Conservation (phyloP, 306 rosid species). For the Sicyos baderoa region DNA sequence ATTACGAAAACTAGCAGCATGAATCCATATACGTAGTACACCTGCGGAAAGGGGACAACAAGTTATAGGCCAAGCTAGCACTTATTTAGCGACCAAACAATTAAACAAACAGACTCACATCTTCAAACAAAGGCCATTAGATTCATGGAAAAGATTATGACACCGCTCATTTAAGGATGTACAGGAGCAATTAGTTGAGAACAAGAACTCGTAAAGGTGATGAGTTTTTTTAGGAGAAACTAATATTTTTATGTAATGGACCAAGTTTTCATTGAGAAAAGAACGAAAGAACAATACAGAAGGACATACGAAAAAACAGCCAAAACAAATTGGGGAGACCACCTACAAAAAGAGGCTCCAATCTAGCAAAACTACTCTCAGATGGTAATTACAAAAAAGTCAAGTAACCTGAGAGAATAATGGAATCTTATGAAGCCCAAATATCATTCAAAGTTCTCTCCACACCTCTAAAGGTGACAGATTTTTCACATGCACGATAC, state of each 20-base stretch:
- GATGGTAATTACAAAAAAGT: too few relatives aligned
- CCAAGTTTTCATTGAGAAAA: too few relatives aligned
- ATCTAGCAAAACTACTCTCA: too few relatives aligned
- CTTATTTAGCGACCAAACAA: neutral
- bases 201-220: neutral
- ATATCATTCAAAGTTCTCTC: too few relatives aligned
- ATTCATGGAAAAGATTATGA: neutral
- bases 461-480: too few relatives aligned
- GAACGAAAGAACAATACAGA: too few relatives aligned
- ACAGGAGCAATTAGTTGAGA: neutral
- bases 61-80: neutral
- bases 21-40: conserved; percentile 97
- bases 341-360: too few relatives aligned
- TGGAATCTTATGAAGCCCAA: too few relatives aligned
- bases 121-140: neutral
- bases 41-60: conserved; percentile 48
- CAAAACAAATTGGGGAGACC: too few relatives aligned
- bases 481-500: neutral
- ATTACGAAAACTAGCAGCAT: conserved; percentile 95
- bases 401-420: too few relatives aligned
- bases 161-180: neutral
- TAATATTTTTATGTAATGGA: too few relatives aligned
- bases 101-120: neutral
- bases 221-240: neutral
- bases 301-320: too few relatives aligned